Evolutionary conservation across 2,329 filamentous ascomycete species (phyloP).

Genomic region (Talaromyces sp.): DNA sequence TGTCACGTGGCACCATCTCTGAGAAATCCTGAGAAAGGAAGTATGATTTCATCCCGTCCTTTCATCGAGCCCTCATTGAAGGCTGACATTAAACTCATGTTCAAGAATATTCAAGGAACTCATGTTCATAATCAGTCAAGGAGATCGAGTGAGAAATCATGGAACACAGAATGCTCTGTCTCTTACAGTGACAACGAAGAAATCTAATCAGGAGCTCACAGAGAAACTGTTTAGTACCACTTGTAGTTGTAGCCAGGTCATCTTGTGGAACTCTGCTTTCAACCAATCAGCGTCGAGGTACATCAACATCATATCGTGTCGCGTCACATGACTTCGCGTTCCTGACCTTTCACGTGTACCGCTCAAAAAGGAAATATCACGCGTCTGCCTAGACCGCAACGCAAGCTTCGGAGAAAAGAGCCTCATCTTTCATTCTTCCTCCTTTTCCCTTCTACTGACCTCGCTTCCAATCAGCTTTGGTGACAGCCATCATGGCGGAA

Average conservation of each 20-base stretch:
- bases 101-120: too few relatives aligned
- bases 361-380: constrained; percentile 37
- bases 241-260: too few relatives aligned
- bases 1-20: constrained; percentile 40
- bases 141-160: too few relatives aligned
- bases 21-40: too few relatives aligned
- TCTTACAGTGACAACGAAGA: too few relatives aligned
- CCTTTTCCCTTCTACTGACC: background rate
- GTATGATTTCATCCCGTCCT: too few relatives aligned
- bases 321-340: constrained; percentile 40
- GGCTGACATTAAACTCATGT: too few relatives aligned
- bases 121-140: too few relatives aligned
- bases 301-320: background rate
- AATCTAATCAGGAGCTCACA: too few relatives aligned
- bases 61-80: too few relatives aligned
- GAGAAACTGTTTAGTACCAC: too few relatives aligned
- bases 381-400: constrained; percentile 37
- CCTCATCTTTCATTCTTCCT: constrained; percentile 3
- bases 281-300: background rate
- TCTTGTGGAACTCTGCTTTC: background rate
- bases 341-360: constrained; percentile 19
- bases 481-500: constrained; percentile 65
- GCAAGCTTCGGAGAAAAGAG: constrained; percentile 1
- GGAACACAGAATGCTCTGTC: too few relatives aligned
- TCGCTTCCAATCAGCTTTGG: background rate